Percentiles rank a stretch among this genome's conserved stretches.
These are phyloP conservation scores for Leishmania guyanensis DNA, from an alignment of 208 protist genomes.

Conservation along the genomic window DNA sequence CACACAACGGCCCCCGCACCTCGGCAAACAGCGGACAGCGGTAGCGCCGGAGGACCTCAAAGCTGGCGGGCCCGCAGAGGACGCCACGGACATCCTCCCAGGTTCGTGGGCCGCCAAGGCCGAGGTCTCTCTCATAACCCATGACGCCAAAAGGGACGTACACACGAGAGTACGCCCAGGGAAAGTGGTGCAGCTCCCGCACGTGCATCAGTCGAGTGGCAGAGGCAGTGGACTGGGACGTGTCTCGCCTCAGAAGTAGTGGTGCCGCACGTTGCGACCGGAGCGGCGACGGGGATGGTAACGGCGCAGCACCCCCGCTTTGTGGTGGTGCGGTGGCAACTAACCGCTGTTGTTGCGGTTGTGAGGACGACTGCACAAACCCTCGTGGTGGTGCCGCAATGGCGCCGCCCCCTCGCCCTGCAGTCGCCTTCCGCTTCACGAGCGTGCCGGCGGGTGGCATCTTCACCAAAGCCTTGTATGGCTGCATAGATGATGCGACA, in stretches of 20 bases:
- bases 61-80: slow-evolving; percentile 54
- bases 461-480: neutral
- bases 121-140: slow-evolving; percentile 39
- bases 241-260: neutral
- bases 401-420: neutral
- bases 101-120: slow-evolving; percentile 31
- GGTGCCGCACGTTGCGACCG: neutral
- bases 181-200: slow-evolving; percentile 63
- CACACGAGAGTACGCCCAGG: slow-evolving; percentile 35
- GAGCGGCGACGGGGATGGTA: neutral
- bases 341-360: neutral
- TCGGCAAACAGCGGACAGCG: slow-evolving; percentile 59
- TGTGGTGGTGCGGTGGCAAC: neutral
- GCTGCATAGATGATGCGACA: neutral
- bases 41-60: slow-evolving; percentile 54
- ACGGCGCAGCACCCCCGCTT: neutral
- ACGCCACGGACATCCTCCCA: slow-evolving; percentile 54
- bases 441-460: neutral
- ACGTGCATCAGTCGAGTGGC: slow-evolving; percentile 28
- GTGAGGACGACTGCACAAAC: neutral
- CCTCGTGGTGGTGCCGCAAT: neutral
- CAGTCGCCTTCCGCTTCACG: neutral
- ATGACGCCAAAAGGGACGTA: slow-evolving; percentile 55
- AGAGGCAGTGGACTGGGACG: neutral
- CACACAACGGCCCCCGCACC: slow-evolving; percentile 10